These are phyloP conservation scores for Claviceps lovelessii DNA, from an alignment of 2,329 filamentous ascomycete species.

Conservation along the genomic window DNA sequence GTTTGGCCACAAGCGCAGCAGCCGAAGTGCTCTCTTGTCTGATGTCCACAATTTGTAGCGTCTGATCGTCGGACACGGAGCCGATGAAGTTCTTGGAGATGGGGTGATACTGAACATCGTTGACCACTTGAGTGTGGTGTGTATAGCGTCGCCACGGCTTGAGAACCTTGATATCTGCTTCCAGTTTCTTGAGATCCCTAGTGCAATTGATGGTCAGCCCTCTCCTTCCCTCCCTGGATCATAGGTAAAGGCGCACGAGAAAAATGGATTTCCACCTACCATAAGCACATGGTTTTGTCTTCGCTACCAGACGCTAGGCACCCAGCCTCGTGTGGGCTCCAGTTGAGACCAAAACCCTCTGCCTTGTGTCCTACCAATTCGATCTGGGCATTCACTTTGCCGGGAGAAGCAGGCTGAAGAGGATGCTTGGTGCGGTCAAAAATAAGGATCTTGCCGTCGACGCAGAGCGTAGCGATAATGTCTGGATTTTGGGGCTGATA, in stretches of 20 bases:
- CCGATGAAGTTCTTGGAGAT: constrained; percentile 74
- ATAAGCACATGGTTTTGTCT: constrained; percentile 80
- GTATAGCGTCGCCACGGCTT: constrained; percentile 63
- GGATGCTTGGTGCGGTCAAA: constrained; percentile 95
- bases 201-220: neutral
- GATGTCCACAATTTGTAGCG: constrained; percentile 82
- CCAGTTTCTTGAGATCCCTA: constrained; percentile 69
- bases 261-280: constrained; percentile 37
- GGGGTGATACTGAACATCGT: constrained; percentile 93
- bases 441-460: constrained; percentile 76
- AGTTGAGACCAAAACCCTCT: constrained; percentile 86
- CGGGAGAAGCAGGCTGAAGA: constrained; percentile 47
- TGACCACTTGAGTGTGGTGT: constrained; percentile 82
- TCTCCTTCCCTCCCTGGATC: neutral
- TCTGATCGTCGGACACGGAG: constrained; percentile 88
- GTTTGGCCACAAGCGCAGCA: constrained; percentile 52
- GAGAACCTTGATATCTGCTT: constrained; percentile 53
- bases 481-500: constrained; percentile 97
- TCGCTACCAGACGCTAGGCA: constrained; percentile 81
- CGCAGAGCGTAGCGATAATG: constrained; percentile 83
- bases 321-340: constrained; percentile 75
- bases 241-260: neutral
- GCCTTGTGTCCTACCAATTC: constrained; percentile 71
- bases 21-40: constrained; percentile 51
- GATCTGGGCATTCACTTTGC: constrained; percentile 65